Base-by-base conservation (phyloP, 805 yeast species). In the Barnettozyma wickerhamii region DNA sequence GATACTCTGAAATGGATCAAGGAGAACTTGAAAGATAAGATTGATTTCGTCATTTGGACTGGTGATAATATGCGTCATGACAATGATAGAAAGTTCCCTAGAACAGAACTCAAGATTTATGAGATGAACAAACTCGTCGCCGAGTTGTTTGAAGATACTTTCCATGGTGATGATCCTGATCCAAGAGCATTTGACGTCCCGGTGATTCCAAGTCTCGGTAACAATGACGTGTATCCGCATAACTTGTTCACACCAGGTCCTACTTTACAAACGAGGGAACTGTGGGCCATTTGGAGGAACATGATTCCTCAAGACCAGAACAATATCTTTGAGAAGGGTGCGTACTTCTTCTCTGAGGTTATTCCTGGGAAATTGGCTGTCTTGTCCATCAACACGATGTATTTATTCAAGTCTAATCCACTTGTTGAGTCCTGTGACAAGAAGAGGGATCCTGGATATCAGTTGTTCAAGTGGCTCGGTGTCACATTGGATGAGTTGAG, bases 61-160 rank as follows among this genome's bases (percentile, higher is more conserved):
- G 96, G 96, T 24, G 96, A 87, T 62, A 87, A 86, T 52, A 76
- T 84, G 34, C 71, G 95, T 41, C 95, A 86, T 59, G 95, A 86
- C 59, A 84, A 81, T 52, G 95, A 86, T 62, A 68, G 95, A 56
- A 57, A 59, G 17, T 63, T 65, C 53, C 96, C 95, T 3, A 74
- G 96, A 65, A 76, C 85, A 1, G 95, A 86, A 53, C 53, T 56
- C 43, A 77, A 79, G 42, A 87, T 87, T 34, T 76, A 85, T 47
- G 81, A 79, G 10, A 71, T 81, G 77, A 86, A 86, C 56, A 69
- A 72, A 46, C 49, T 66, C 20, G 75, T 84, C 9, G 71, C 87
- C 5, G 64, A 66, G 15, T 50, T 69, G 41, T 71, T 86, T 66
- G 64, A 67, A 38, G 66, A 69, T 10, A 56, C 73, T 1, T 84